Base-by-base conservation (phyloP, 2,329 filamentous ascomycete species). In the Monosporascus sp. region DNA sequence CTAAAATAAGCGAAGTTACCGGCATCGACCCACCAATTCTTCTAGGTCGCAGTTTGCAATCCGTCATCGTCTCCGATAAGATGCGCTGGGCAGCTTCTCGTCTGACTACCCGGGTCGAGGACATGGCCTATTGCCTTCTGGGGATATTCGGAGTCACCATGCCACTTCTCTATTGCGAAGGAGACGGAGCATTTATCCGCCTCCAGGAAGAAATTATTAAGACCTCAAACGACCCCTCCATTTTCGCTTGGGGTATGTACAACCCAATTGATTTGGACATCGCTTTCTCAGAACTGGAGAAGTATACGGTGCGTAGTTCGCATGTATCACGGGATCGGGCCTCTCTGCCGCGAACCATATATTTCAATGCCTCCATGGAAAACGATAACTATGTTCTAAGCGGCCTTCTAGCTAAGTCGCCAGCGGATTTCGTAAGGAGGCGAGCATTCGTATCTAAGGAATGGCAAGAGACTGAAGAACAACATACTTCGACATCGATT, bases 1-100 rank as follows among this genome's bases (percentile, higher is more conserved):
- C 8, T 11, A 11, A 3, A 31, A 31, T 31, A 31, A 31, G 27
- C 11, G 27, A 7, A 3, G 46, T 38, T 15, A 53, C 51, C 9
- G 47, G 51, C 14, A 49, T 53, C 31, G 25, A n/a, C 17, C 2
- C 5, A 9, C 14, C 46, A 22, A 31, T 31, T 35, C 25, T 48
- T 17, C 25, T 37, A 8, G 46, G 46, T 2, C 3, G 1, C 27
- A 11, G 27, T 31, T 31, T 31, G 27, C 27, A 31, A 31, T 31
- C 27, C 9, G 27, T 31, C 27, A 31, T 31, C 2, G 9, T 31
- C 27, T 31, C 14, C 35, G 24, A 31, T 6, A 35, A 48, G 46
- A 66, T 65, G 64, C 60, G 56, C 8, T 65, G 62, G 63, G 62
- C 58, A 17, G 49, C 62, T 6, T 44, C 39, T 11, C 38, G 63